Conservation (phyloP, 1,284 basidiomycete genomes). For the Tylopilus orsonianus region DNA sequence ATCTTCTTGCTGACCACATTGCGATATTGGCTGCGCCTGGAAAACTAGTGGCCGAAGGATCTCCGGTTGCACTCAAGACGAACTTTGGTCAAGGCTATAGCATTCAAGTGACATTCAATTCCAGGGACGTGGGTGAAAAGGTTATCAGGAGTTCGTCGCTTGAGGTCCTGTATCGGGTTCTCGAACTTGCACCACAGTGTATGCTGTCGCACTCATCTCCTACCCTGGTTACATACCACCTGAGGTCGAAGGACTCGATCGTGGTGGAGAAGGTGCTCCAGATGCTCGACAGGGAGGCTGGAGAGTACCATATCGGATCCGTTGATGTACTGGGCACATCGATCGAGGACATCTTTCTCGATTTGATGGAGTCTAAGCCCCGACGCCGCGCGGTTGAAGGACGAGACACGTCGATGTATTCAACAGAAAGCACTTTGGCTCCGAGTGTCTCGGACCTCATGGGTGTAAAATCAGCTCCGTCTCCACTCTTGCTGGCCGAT, state of each 20-base stretch:
- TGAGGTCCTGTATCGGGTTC: slow-evolving; percentile 46
- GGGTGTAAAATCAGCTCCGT: slow-evolving; percentile 34
- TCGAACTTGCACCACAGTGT: slow-evolving; percentile 46
- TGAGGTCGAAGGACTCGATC: slow-evolving; percentile 56
- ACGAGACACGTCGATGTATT: slow-evolving; percentile 16
- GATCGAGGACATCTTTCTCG: slow-evolving; percentile 80
- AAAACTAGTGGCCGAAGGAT: slow-evolving; percentile 68
- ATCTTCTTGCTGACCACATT: slow-evolving; percentile 74
- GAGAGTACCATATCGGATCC: slow-evolving; percentile 40
- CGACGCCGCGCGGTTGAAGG: neutral
- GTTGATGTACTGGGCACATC: slow-evolving; percentile 74
- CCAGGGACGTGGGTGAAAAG: slow-evolving; percentile 17
- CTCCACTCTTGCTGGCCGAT: slow-evolving; percentile 43
- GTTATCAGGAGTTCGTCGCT: slow-evolving; percentile 15
- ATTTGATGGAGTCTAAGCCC: slow-evolving; percentile 57
- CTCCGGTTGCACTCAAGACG: slow-evolving; percentile 72
- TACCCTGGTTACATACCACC: slow-evolving; percentile 47
- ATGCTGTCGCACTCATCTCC: slow-evolving; percentile 42
- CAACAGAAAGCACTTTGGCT: slow-evolving; percentile 4
- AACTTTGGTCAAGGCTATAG: slow-evolving; percentile 73
- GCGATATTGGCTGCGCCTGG: slow-evolving; percentile 76
- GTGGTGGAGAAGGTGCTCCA: slow-evolving; percentile 57
- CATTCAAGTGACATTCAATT: slow-evolving; percentile 50
- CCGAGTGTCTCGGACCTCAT: slow-evolving; percentile 37
- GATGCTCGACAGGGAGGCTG: slow-evolving; percentile 48